Percentiles rank a stretch among this genome's conserved stretches.
phyloP scores from a whole-genome alignment of 768 basidiomycete species.

The Auricularia sp. region DNA sequence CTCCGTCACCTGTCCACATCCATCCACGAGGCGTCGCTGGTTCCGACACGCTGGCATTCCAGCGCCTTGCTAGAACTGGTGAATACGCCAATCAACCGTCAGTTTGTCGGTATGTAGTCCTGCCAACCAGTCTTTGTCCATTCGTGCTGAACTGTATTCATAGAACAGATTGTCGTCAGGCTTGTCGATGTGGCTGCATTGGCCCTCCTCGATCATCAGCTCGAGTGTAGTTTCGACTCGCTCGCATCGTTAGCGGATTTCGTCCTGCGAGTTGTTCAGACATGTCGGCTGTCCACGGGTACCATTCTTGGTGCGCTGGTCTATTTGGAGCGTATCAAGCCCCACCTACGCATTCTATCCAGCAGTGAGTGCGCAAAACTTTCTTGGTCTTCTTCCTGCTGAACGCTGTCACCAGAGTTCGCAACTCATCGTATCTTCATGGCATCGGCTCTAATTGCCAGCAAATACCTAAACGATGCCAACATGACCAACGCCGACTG shows the following conservation, averaged over 20 bases:
- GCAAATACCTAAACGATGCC: background rate
- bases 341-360: background rate
- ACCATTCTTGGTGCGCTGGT: background rate
- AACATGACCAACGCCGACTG: background rate
- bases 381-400: background rate
- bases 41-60: background rate
- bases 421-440: background rate
- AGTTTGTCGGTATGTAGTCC: background rate
- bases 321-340: background rate
- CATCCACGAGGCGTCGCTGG: background rate
- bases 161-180: background rate
- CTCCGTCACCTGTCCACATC: no score
- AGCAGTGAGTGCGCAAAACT: background rate
- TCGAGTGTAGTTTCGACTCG: background rate
- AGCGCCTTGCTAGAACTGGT: background rate
- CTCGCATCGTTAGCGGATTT: background rate
- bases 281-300: background rate
- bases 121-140: background rate
- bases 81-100: background rate
- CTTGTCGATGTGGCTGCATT: background rate
- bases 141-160: background rate
- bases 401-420: background rate
- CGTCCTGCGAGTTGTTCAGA: background rate
- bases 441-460: background rate
- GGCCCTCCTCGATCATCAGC: background rate